These are phyloP conservation scores for Viola odorata DNA, from an alignment of 345 rosid species.

Conservation along the genomic window DNA sequence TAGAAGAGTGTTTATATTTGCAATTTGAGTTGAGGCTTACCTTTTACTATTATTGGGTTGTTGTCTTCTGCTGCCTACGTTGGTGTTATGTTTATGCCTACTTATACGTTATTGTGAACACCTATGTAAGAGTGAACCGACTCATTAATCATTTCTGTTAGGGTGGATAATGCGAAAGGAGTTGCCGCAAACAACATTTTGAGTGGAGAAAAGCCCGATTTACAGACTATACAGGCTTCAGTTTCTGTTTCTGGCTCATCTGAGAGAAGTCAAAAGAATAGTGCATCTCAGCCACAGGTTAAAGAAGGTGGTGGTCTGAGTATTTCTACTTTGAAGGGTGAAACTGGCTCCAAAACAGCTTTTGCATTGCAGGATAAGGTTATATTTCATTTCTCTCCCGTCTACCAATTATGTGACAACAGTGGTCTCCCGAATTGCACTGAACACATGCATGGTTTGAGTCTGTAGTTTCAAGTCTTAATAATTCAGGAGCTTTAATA, in stretches of 20 bases:
- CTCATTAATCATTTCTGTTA: conserved; percentile 20
- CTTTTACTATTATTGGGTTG: too few relatives aligned
- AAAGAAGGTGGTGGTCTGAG: conserved; percentile 38
- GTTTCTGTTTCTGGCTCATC: conserved; percentile 25
- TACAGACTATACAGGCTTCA: conserved; percentile 26
- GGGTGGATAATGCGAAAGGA: conserved; percentile 40
- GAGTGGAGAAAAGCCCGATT: conserved; percentile 29
- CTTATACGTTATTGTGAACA: background rate
- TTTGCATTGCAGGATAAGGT: conserved; percentile 98
- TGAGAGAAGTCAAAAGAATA: conserved; percentile 36
- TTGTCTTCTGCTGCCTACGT: too few relatives aligned
- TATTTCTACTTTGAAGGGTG: conserved; percentile 49
- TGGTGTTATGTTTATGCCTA: too few relatives aligned
- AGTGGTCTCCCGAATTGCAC: conserved; percentile 3
- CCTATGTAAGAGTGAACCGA: background rate
- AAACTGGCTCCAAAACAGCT: conserved; percentile 66
- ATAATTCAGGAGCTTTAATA: background rate
- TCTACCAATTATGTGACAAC: background rate
- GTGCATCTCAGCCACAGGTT: conserved; percentile 31
- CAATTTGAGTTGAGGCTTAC: too few relatives aligned
- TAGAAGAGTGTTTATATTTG: background rate
- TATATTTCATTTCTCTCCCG: conserved; percentile 8
- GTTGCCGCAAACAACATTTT: conserved; percentile 26
- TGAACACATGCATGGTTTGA: background rate
- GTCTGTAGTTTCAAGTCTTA: background rate